phyloP scores from a whole-genome alignment of 306 rosid species.

The Glycine tomentella region DNA sequence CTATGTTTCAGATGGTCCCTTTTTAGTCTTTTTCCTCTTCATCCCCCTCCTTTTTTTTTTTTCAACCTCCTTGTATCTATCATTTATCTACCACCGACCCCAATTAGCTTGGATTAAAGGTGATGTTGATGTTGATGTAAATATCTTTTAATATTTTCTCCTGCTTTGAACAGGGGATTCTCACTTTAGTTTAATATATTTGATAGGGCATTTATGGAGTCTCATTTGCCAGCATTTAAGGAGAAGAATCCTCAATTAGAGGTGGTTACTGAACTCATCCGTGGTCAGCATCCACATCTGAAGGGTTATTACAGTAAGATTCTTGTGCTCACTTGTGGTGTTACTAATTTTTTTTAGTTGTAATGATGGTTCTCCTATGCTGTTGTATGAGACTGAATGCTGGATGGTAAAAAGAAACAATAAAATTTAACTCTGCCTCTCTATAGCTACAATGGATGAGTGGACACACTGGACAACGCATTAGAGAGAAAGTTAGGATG shows the following conservation, averaged over 20 bases:
- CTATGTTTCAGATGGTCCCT: too few relatives aligned
- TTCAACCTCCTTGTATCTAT: too few relatives aligned
- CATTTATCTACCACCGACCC: too few relatives aligned
- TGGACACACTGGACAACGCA: not conserved
- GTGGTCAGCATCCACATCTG: conserved; percentile 94
- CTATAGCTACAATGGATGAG: not conserved
- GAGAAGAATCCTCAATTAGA: conserved; percentile 88
- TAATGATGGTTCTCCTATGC: not conserved
- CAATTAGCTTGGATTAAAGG: too few relatives aligned
- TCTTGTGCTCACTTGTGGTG: conserved; percentile 11
- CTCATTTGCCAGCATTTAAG: conserved; percentile 69
- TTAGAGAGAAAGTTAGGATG: not conserved
- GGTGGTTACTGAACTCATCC: conserved; percentile 84
- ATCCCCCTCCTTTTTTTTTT: too few relatives aligned
- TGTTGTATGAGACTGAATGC: not conserved
- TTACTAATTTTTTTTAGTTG: not conserved
- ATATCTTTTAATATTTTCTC: conserved; percentile 11
- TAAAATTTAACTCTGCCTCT: not conserved
- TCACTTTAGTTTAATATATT: conserved; percentile 28
- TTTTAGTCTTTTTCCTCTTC: too few relatives aligned
- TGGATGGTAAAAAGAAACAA: not conserved
- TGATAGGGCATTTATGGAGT: conserved; percentile 88
- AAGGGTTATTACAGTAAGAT: conserved; percentile 80
- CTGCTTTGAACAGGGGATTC: conserved; percentile 19
- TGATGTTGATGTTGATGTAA: too few relatives aligned